phyloP scores from a whole-genome alignment of 805 yeast genomes.

The Metschnikowia aberdeeniae region DNA sequence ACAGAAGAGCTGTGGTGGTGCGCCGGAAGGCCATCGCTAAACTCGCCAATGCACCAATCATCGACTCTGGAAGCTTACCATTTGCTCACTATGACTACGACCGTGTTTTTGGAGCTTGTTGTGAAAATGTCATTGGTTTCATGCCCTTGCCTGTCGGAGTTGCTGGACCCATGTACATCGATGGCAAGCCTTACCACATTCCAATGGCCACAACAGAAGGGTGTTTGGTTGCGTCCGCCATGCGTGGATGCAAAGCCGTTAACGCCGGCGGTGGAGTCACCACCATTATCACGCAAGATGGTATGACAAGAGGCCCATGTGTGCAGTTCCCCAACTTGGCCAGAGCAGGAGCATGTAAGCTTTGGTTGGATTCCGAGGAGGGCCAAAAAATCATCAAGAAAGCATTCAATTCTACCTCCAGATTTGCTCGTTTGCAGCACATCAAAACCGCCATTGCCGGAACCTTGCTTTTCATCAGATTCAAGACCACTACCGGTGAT shows the following conservation, averaged over 20 bases:
- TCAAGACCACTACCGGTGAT: slow-evolving; percentile 98
- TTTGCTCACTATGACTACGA: slow-evolving; percentile 83
- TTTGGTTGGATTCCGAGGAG: slow-evolving; percentile 94
- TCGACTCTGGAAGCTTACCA: slow-evolving; percentile 71
- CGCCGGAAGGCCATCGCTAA: slow-evolving; percentile 91
- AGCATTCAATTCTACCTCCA: slow-evolving; percentile 93
- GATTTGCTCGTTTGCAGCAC: slow-evolving; percentile 93
- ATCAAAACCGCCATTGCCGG: slow-evolving; percentile 95
- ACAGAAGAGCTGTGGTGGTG: slow-evolving; percentile 86
- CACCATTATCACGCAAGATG: slow-evolving; percentile 90
- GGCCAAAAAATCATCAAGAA: slow-evolving; percentile 79
- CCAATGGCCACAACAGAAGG: slow-evolving; percentile 99
- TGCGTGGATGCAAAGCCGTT: slow-evolving; percentile 98
- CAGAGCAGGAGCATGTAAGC: slow-evolving; percentile 91
- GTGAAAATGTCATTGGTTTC: slow-evolving; percentile 96
- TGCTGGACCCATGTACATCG: slow-evolving; percentile 94
- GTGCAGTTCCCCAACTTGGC: slow-evolving; percentile 77
- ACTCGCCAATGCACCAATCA: slow-evolving; percentile 74
- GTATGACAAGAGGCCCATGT: slow-evolving; percentile 99
- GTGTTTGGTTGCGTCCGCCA: slow-evolving; percentile 94
- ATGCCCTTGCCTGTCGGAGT: slow-evolving; percentile 97
- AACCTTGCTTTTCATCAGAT: slow-evolving; percentile 78
- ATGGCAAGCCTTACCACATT: slow-evolving; percentile 81
- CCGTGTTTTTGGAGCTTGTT: slow-evolving; percentile 97
- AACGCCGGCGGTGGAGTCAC: slow-evolving; percentile 95